A percentile compares a stretch with the other conserved stretches of the same genome.
These are phyloP conservation scores for Blastobotrys buckinghamii DNA, from an alignment of 1,139 yeast genomes.

Conservation along the genomic window DNA sequence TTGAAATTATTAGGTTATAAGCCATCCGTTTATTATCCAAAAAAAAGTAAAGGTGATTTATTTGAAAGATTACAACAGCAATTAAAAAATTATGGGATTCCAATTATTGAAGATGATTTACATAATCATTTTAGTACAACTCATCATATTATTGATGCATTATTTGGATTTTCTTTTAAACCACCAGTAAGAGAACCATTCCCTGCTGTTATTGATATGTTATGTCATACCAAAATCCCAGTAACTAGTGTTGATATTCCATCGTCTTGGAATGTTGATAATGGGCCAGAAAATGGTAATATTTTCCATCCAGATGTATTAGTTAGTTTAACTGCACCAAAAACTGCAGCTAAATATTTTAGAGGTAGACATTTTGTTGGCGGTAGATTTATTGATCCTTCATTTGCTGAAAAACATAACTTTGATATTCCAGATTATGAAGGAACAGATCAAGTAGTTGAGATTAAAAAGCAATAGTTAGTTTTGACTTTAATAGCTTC, in stretches of 20 bases:
- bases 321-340: slow-evolving; percentile 89
- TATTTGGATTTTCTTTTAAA: slow-evolving; percentile 89
- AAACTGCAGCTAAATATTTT: slow-evolving; percentile 66
- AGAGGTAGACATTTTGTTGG: slow-evolving; percentile 68
- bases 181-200: slow-evolving; percentile 88
- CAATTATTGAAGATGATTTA: slow-evolving; percentile 36
- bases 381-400: slow-evolving; percentile 69
- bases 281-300: slow-evolving; percentile 54
- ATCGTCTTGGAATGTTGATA: slow-evolving; percentile 94
- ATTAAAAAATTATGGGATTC: slow-evolving; percentile 49
- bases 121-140: slow-evolving; percentile 26
- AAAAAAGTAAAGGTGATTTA: slow-evolving; percentile 33
- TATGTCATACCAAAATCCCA: slow-evolving; percentile 43
- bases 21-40: slow-evolving; percentile 52
- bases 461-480: slow-evolving; percentile 12
- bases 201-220: slow-evolving; percentile 46
- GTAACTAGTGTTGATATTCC: slow-evolving; percentile 87
- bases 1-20: slow-evolving; percentile 70
- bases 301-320: slow-evolving; percentile 53
- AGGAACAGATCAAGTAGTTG: slow-evolving; percentile 47
- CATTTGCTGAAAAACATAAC: slow-evolving; percentile 66
- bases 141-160: slow-evolving; percentile 62
- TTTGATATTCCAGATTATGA: slow-evolving; percentile 54
- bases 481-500: no score
- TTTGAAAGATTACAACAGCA: slow-evolving; percentile 48